Percentiles rank a stretch among this genome's conserved stretches.
Evolutionary conservation across 176 grass and related monocot genomes (phyloP).

Genomic region (Paspalum notatum): DNA sequence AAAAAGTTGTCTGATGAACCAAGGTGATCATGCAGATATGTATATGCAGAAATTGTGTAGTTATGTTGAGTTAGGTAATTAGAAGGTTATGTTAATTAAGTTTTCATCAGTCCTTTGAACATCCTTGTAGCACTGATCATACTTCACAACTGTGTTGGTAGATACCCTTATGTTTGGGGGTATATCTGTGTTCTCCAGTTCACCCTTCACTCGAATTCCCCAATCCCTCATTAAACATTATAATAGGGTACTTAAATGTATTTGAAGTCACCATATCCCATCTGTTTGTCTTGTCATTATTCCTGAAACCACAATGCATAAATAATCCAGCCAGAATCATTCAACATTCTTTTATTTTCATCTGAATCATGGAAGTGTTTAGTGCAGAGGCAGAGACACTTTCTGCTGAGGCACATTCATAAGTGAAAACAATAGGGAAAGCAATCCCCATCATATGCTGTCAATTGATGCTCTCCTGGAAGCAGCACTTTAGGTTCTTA

Average conservation of each 20-base stretch:
- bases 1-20: not conserved
- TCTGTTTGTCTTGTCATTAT: constrained; percentile 9
- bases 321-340: not conserved
- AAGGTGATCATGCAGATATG: not conserved
- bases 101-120: too few species aligned
- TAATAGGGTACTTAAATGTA: not conserved
- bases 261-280: not conserved
- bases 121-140: not conserved
- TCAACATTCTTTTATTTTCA: not conserved
- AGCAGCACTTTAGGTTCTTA: not conserved
- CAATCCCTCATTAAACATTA: not conserved
- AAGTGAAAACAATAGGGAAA: constrained; percentile 12
- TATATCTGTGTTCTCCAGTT: not conserved
- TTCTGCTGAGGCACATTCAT: not conserved
- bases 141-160: not conserved
- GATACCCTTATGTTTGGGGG: not conserved
- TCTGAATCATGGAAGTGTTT: constrained; percentile 4
- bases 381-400: not conserved
- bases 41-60: not conserved
- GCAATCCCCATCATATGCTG: not conserved
- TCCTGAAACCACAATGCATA: not conserved
- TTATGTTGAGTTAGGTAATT: not conserved
- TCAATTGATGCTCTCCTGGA: constrained; percentile 10
- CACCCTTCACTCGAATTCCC: not conserved
- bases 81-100: too few species aligned